These are phyloP conservation scores for Trichophyton equinum DNA, from an alignment of 2,329 filamentous ascomycete species.

Conservation along the genomic window DNA sequence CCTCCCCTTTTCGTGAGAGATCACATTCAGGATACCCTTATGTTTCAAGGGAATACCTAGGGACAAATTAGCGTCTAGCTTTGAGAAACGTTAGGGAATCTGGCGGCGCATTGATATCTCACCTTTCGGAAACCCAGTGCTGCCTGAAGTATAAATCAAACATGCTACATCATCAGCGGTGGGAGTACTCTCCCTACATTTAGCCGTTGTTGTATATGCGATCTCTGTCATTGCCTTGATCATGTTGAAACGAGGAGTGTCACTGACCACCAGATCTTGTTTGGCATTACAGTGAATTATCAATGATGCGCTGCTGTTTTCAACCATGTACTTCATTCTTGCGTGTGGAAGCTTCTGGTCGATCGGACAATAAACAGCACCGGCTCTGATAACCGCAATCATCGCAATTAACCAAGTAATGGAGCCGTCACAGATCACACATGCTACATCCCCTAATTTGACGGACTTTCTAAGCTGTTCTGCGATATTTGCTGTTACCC, in stretches of 20 bases:
- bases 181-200: background rate
- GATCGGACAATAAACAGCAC: slow-evolving; percentile 3
- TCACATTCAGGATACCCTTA: slow-evolving; percentile 2
- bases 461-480: background rate
- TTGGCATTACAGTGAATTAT: background rate
- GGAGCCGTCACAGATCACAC: background rate
- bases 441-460: background rate
- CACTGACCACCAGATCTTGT: background rate
- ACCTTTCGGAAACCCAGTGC: background rate
- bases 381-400: background rate
- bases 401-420: background rate
- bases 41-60: background rate
- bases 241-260: background rate
- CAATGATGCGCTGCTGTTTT: background rate
- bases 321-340: slow-evolving; percentile 1
- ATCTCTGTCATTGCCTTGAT: background rate
- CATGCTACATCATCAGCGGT: background rate
- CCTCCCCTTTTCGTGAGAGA: background rate
- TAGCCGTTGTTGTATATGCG: background rate
- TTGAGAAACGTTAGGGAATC: background rate
- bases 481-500: background rate
- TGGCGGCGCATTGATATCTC: background rate
- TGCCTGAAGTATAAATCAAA: background rate
- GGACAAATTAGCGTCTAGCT: background rate
- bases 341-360: slow-evolving; percentile 1